Evolutionary conservation across 2,329 filamentous ascomycete species (phyloP).

Genomic region (Truncatella angustata): DNA sequence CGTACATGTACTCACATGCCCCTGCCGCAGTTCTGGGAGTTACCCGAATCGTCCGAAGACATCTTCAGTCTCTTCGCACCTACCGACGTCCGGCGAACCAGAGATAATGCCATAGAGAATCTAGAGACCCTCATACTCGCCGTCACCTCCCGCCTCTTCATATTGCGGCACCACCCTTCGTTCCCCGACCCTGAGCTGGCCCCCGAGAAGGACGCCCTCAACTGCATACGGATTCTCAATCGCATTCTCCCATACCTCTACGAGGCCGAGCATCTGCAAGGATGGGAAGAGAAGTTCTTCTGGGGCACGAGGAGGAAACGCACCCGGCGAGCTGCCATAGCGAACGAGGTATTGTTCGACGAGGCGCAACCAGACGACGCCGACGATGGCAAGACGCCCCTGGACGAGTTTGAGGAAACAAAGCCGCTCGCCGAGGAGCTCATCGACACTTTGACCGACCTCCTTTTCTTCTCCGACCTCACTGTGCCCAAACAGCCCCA

Average conservation of each 20-base stretch:
- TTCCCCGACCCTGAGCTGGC: slow-evolving; percentile 86
- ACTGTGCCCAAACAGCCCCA: slow-evolving; percentile 73
- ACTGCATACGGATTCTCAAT: slow-evolving; percentile 90
- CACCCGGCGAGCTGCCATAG: slow-evolving; percentile 62
- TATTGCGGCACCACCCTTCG: slow-evolving; percentile 82
- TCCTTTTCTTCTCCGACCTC: slow-evolving; percentile 89
- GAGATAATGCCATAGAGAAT: slow-evolving; percentile 82
- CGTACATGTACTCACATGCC: too few species aligned
- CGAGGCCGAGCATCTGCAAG: slow-evolving; percentile 76
- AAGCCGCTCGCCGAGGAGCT: slow-evolving; percentile 91
- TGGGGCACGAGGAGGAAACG: slow-evolving; percentile 75
- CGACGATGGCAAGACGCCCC: slow-evolving; percentile 41
- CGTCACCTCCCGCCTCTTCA: slow-evolving; percentile 77
- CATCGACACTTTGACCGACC: slow-evolving; percentile 82
- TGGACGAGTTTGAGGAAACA: slow-evolving; percentile 72
- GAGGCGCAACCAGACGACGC: slow-evolving; percentile 60
- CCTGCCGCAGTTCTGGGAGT: slow-evolving; percentile 79
- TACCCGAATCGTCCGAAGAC: slow-evolving; percentile 93
- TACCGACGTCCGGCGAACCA: slow-evolving; percentile 81
- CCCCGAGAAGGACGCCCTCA: slow-evolving; percentile 80
- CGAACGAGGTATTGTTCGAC: slow-evolving; percentile 81
- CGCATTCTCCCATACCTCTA: slow-evolving; percentile 88
- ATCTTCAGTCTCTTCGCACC: slow-evolving; percentile 94
- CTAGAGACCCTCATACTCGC: slow-evolving; percentile 85
- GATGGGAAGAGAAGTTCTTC: slow-evolving; percentile 93